These are phyloP conservation scores for Tetrahymena elliotti DNA, from an alignment of 73 alveolate species.

Conservation along the genomic window DNA sequence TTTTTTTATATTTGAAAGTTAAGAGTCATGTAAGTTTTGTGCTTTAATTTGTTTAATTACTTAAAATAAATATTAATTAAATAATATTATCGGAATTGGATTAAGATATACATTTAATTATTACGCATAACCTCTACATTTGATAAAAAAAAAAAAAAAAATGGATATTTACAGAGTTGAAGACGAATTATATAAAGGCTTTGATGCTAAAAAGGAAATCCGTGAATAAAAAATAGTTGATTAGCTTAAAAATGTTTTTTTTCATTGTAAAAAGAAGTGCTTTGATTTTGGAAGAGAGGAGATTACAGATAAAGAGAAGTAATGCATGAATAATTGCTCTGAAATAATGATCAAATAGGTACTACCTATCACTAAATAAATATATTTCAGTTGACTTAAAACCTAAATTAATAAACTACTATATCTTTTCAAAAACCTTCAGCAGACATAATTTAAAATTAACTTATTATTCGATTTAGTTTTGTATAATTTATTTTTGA, in stretches of 20 bases:
- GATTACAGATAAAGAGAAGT: not conserved
- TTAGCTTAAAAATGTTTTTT: not conserved
- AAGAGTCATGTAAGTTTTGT: not conserved
- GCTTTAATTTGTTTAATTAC: not conserved
- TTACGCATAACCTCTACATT: not conserved
- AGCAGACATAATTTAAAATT: not conserved
- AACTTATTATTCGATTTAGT: not conserved
- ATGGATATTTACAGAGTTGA: not conserved
- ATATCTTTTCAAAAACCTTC: not conserved
- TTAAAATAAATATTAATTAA: too few species aligned
- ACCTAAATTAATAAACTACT: not conserved
- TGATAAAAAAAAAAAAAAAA: not conserved
- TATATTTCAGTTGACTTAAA: not conserved
- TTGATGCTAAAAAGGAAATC: not conserved
- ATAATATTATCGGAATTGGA: not conserved
- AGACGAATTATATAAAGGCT: not conserved
- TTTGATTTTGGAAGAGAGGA: not conserved
- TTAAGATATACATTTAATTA: not conserved
- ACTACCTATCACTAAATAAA: not conserved
- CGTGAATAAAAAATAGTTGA: not conserved
- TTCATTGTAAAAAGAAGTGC: not conserved
- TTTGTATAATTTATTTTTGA: not conserved
- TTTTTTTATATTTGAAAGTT: too few species aligned
- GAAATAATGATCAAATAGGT: not conserved
- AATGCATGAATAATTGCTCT: not conserved